Evolutionary conservation across 2,329 filamentous ascomycete genomes (phyloP).

Genomic region (Byssochlamys sp.): DNA sequence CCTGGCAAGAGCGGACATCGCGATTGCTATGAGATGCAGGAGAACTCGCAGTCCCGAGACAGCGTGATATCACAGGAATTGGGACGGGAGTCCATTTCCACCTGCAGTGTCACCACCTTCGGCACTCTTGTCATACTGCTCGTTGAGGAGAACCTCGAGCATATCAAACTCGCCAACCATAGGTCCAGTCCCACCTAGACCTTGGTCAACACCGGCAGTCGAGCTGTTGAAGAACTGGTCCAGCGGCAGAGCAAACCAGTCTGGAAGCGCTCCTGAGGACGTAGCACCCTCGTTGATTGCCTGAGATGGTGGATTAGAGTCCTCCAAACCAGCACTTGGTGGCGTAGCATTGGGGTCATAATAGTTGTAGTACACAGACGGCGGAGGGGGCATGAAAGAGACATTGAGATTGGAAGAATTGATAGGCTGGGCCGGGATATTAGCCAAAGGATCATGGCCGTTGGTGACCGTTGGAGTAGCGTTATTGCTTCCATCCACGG

Average conservation of each 20-base stretch:
- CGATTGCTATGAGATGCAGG: not conserved
- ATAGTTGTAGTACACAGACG: constrained; percentile 38
- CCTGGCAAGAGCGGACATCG: not conserved
- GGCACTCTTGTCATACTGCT: constrained; percentile 13
- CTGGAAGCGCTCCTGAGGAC: constrained; percentile 30
- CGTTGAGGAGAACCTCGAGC: constrained; percentile 39
- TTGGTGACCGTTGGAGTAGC: constrained; percentile 8
- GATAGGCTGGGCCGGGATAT: constrained; percentile 36
- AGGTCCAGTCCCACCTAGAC: constrained; percentile 52
- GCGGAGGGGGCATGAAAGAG: constrained; percentile 39
- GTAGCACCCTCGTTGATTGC: constrained; percentile 11
- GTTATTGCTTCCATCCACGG: constrained; percentile 5
- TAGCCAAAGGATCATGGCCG: constrained; percentile 33
- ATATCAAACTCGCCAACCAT: constrained; percentile 48
- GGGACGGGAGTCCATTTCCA: not conserved
- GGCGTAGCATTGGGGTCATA: constrained; percentile 29
- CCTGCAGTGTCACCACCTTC: not conserved
- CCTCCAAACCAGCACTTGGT: constrained; percentile 8
- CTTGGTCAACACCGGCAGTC: constrained; percentile 39
- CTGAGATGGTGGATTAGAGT: constrained; percentile 11
- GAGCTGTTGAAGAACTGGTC: constrained; percentile 49
- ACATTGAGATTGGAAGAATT: constrained; percentile 37
- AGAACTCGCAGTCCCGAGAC: not conserved
- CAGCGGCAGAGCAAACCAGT: constrained; percentile 54
- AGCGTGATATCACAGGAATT: not conserved